Base-by-base conservation (phyloP, 2,329 filamentous ascomycete species). In the Penicillium sclerotigenum region DNA sequence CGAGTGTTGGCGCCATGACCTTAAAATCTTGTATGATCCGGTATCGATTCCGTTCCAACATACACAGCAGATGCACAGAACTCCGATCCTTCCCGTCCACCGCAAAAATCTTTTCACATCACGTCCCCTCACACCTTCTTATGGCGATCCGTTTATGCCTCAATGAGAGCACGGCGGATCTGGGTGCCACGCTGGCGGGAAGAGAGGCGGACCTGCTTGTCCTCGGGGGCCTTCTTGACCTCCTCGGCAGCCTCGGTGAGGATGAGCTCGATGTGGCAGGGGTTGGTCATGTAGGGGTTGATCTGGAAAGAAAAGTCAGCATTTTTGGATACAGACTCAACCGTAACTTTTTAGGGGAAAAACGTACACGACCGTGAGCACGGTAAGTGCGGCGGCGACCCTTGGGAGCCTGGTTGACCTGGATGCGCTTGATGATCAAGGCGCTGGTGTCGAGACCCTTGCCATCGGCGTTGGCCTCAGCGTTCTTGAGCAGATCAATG, bases 211-310 rank as follows among this genome's bases (percentile, higher is more conserved):
- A 80, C 76, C 70, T 88, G 83, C 70, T 86, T 85, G 72, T 82
- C 81, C 64, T 81, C 83, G 71, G 86, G 83, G 63, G 47, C 45
- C 88, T 99, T 99, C 83, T 92, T 86, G 72, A 99, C 91, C 71
- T 89, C 86, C 86, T 99, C 95, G 76, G 95, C 89, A 73, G 85
- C 91, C 87, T 99, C 95, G 76, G 93, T 96, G 72, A 99, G 87
- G 87, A 99, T 99, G 74, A 99, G 84, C 85, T 99, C 95, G 80
- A 99, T 96, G 88, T 99, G 94, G 90, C 93, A 99, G 71, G 94
- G 94, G 88, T 96, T 96, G 71, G 92, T 97, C 95, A 99, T 97
- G 87, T 97, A 99, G 65, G 94, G 94, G 88, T 99, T 99, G 85
- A 99, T 99, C 92, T 97, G 77, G 68, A 48, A 36, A 34, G 16